Evolutionary conservation across 2,329 filamentous ascomycete species (phyloP), one percentile per base, ranked within the genome.

Genomic region (Blumeria hordei): DNA sequence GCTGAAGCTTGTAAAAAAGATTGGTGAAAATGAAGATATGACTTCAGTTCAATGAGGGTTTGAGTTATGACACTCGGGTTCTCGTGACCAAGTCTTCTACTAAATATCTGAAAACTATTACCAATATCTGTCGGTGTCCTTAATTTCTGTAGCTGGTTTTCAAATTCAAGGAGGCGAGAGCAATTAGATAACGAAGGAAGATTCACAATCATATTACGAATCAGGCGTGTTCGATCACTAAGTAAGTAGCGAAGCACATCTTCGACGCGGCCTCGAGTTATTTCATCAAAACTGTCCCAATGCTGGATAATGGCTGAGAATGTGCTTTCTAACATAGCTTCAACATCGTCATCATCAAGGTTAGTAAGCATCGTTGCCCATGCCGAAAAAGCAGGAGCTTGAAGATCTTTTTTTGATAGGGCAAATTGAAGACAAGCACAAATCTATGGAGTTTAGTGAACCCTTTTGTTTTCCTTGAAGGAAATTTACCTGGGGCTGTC

Each of bases 371-470:
- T 80, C 8, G 80, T 75, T 32, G 78, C 75, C 92, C 92, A 99
- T 52, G 88, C 86, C 3, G 76, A 77, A 62, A 96, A 88, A 1
- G 88, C 85, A 34, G 79, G 73, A 58, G 86, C 75, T 58, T 86
- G 80, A n/a, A 98, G 73, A 50, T 82, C 76, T 47, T 80, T 74
- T 53, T 84, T 77, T 14, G 83, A 75, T 57, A 96, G 75, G 0
- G 88, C 88, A 21, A 87, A 88, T 58, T 94, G 80, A 11, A 98
- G 72, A 64, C 86, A 95, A n/a, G 90, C 88, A 60, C 87, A 87
- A 55, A 96, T 90, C 80, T 90, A 62, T 12, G 18, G 7, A 21
- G 43, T 37, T 36, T 6, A 39, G 21, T 12, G 18, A 21, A 10
- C n/a, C 16, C 6, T 11, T 39, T 34, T 28, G 16, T 6, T 14